These are phyloP conservation scores for Halenospora varia DNA, from an alignment of 495 filamentous ascomycete genomes.

Conservation along the genomic window DNA sequence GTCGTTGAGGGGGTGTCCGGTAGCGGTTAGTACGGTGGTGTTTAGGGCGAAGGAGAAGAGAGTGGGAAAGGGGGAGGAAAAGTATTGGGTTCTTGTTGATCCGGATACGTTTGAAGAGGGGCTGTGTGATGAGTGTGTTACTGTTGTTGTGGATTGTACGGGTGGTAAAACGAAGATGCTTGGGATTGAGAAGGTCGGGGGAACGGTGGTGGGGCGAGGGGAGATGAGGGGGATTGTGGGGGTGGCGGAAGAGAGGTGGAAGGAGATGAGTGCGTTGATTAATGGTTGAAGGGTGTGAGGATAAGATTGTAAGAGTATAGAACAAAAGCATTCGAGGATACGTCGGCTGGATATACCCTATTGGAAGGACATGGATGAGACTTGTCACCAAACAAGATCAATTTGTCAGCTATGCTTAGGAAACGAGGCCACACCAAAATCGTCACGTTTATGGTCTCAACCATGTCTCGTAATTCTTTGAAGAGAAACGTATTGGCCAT, in stretches of 20 bases:
- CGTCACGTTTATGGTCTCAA: too few relatives aligned
- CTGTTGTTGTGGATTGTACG: slow-evolving; percentile 65
- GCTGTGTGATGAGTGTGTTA: slow-evolving; percentile 69
- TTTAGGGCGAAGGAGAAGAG: slow-evolving; percentile 62
- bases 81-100: slow-evolving; percentile 77
- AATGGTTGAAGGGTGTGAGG: slow-evolving; percentile 22
- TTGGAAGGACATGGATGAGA: too few relatives aligned
- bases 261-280: slow-evolving; percentile 44
- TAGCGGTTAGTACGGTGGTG: slow-evolving; percentile 69
- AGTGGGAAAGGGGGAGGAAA: slow-evolving; percentile 39
- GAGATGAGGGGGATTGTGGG: slow-evolving; percentile 51
- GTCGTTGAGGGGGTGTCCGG: slow-evolving; percentile 57
- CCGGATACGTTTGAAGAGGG: slow-evolving; percentile 88
- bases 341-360: too few relatives aligned
- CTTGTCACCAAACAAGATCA: too few relatives aligned
- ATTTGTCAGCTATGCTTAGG: too few relatives aligned
- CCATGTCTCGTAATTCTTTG: too few relatives aligned
- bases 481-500: too few relatives aligned
- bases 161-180: slow-evolving; percentile 51
- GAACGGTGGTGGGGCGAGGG: slow-evolving; percentile 52
- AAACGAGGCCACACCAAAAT: too few relatives aligned
- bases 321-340: too few relatives aligned
- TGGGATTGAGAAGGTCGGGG: slow-evolving; percentile 79
- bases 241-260: slow-evolving; percentile 51
- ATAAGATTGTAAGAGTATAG: background rate